Conservation (phyloP, 2,329 filamentous ascomycete genomes). For the Sporothrix humicola region DNA sequence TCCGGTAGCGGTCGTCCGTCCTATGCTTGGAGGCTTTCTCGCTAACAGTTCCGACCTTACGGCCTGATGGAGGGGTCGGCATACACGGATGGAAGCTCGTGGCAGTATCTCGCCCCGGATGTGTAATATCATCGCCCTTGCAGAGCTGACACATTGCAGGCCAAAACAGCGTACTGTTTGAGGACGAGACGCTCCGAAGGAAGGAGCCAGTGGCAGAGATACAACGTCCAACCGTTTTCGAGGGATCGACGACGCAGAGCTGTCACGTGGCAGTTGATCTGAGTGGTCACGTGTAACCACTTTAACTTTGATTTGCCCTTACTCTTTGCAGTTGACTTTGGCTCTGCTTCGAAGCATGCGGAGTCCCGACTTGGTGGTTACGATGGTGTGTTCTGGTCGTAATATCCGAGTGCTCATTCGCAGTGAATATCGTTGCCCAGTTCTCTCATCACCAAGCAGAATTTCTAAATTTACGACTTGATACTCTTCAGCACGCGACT, state of each 20-base stretch:
- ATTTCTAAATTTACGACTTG: background rate
- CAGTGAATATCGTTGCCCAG: background rate
- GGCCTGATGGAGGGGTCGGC: slow-evolving; percentile 4
- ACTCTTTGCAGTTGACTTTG: no score
- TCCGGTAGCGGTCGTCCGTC: slow-evolving; percentile 18
- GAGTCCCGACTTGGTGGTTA: background rate
- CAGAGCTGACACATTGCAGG: slow-evolving; percentile 6
- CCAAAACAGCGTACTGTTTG: background rate
- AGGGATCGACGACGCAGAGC: background rate
- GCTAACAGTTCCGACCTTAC: background rate
- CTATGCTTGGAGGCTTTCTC: background rate
- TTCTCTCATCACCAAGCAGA: background rate
- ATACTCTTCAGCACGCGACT: background rate
- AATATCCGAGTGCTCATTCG: background rate
- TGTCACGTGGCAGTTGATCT: background rate
- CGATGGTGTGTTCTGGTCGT: background rate
- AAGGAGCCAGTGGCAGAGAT: background rate
- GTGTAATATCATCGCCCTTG: slow-evolving; percentile 11
- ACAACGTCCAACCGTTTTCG: background rate
- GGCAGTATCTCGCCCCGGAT: background rate
- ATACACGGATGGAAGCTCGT: background rate
- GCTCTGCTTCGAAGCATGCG: background rate
- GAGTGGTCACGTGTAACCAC: background rate
- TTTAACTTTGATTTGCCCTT: background rate
- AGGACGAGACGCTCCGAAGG: slow-evolving; percentile 17